Base-by-base conservation (phyloP, 805 yeast species). In the Wickerhamomyces subpelliculosus region DNA sequence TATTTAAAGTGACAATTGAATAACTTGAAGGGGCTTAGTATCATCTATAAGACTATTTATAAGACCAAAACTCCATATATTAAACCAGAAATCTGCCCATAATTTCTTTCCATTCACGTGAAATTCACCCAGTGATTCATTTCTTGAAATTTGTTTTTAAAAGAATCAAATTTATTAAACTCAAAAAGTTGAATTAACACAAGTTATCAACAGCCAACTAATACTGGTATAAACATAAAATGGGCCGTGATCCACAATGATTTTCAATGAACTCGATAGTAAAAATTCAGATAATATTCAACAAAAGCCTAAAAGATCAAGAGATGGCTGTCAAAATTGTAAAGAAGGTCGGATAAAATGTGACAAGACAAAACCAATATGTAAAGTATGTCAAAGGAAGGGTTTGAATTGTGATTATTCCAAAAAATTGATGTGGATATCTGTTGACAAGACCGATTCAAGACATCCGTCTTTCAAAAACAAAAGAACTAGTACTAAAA, bases 401-500 rank as follows among this genome's bases (percentile, higher is more conserved):
- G 35, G 35, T 4, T 18, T 24, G 11, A 24, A 9, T 4, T 44
- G 47, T 21, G 45, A 44, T 21, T 44, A 44, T 20, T 27, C 40
- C 8, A 30, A 36, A 26, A 40, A 37, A 28, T 21, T 44, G 2
- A 38, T 35, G n/a, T 44, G 42, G 42, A 32, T 44, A 4, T 36
- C 30, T 16, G 39, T 36, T 13, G 32, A 41, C 13, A 25, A 32
- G 18, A 14, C 20, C 12, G 46, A 43, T 19, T 37, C 46, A 4
- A 36, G 46, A 26, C 46, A 43, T 27, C 46, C 46, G 7, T 40
- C 46, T 13, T 43, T 34, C 32, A 43, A 38, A 22, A 37, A 38
- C 5, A 32, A 17, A 24, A 28, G 29, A 27, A 26, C 25, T 4
- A 30, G 5, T 14, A 31, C 19, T 14, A 14, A 22, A 22, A 21